phyloP scores from a whole-genome alignment of 148 eudicot genomes.

The Fagopyrum tataricum region DNA sequence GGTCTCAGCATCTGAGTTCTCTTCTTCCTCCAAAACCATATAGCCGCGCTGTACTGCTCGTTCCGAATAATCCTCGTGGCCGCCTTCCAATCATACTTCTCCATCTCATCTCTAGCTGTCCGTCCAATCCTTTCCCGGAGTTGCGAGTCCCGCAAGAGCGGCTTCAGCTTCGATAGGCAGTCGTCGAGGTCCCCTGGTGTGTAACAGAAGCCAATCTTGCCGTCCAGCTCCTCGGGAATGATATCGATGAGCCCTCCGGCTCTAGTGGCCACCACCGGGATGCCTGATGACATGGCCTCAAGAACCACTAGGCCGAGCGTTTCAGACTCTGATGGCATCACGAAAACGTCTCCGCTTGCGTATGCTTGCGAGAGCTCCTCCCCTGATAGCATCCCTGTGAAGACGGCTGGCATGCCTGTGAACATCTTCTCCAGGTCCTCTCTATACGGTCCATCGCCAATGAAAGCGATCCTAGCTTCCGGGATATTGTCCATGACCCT shows the following conservation, averaged over 20 bases:
- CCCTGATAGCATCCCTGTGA: constrained; percentile 80
- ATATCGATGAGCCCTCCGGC: constrained; percentile 94
- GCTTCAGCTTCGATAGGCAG: constrained; percentile 62
- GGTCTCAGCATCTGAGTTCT: constrained; percentile 53
- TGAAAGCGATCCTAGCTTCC: constrained; percentile 78
- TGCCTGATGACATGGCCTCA: constrained; percentile 95
- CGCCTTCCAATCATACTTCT: constrained; percentile 90
- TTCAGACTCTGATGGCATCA: constrained; percentile 97
- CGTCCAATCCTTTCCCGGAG: constrained; percentile 54
- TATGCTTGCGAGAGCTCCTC: constrained; percentile 95
- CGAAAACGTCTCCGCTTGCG: constrained; percentile 84
- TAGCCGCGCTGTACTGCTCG: constrained; percentile 73
- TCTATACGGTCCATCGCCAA: constrained; percentile 90
- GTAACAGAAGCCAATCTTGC: constrained; percentile 62
- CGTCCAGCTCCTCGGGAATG: constrained; percentile 67
- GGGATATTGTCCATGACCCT: constrained; percentile 86
- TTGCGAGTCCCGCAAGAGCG: constrained; percentile 43
- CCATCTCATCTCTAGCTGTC: constrained; percentile 86
- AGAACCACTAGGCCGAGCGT: constrained; percentile 79
- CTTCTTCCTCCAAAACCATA: constrained; percentile 84
- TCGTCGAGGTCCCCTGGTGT: constrained; percentile 70
- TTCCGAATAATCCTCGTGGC: constrained; percentile 67
- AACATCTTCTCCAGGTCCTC: constrained; percentile 63
- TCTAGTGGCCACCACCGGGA: constrained; percentile 90
- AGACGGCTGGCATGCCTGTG: constrained; percentile 76